Evolutionary conservation across 257 asterid species (phyloP), one percentile per base, ranked within the genome.

Genomic region (Solanum ossicruentum): DNA sequence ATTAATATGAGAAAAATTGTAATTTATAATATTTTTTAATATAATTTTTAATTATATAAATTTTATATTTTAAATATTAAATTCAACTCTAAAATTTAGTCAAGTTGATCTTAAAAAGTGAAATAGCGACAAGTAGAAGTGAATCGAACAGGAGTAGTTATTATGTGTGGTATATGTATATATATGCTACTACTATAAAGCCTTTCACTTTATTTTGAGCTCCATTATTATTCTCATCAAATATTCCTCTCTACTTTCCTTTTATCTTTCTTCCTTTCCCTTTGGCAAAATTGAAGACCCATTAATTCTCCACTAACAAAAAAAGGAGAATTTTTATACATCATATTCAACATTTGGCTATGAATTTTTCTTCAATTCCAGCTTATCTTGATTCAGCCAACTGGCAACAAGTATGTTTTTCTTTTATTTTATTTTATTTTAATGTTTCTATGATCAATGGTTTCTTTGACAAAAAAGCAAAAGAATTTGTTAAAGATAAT

Each of bases 331-430:
- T 84, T 88, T 69, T 26, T 61, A 85, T 82, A 83, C 88, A 93
- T 89, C 96, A 88, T 65, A 65, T 82, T 82, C 75, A 82, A 82
- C 60, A 82, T 60, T 47, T 88, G 82, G 90, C 92, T 85, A 96
- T 96, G 99, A 96, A 87, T 92, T 96, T 94, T 93, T 90, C 99
- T 84, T 93, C 99, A 87, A 89, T 96, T 89, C 98, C 96, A 80
- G 91, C 98, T 91, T 94, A 96, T 89, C 97, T 94, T 93, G 98
- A 96, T 96, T 91, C 97, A n/a, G 87, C 98, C 95, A 94, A 94
- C 93, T 96, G 99, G 99, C 97, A 96, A 73, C 98, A 96, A 92
- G 99, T 93, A 66, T 88, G 85, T 83, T n/a, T 83, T 84, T 84
- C 86, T 55, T 84, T 13, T 55, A 15, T 55, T 66, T 28, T 6